These are phyloP conservation scores for Pyricularia pennisetigena DNA, from an alignment of 2,329 filamentous ascomycete species.

Conservation along the genomic window DNA sequence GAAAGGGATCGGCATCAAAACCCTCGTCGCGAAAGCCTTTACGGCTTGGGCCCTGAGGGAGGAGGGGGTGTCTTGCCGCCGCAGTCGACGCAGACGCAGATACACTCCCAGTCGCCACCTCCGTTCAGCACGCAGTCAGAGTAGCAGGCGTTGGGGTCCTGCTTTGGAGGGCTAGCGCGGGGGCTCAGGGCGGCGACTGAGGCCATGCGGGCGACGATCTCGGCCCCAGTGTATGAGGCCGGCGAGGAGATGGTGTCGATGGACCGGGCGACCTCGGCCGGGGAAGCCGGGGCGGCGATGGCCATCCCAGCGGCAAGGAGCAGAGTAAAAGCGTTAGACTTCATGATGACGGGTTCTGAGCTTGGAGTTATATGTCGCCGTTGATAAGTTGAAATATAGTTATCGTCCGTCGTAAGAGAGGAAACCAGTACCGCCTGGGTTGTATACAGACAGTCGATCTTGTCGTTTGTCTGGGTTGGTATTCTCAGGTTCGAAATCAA, in stretches of 20 bases:
- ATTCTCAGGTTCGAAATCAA: background rate
- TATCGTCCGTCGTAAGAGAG: too few species aligned
- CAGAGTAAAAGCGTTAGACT: background rate
- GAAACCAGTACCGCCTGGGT: background rate
- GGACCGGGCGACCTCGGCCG: background rate
- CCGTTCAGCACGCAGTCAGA: conserved; percentile 5
- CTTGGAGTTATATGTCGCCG: background rate
- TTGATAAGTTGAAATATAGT: background rate
- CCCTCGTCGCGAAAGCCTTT: background rate
- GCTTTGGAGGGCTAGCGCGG: background rate
- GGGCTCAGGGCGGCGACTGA: background rate
- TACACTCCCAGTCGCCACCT: conserved; percentile 6
- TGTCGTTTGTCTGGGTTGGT: background rate
- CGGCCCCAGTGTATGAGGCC: background rate
- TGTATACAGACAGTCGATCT: background rate
- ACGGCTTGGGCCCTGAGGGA: background rate
- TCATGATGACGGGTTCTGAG: background rate
- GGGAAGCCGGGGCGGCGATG: background rate
- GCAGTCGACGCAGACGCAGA: conserved; percentile 5
- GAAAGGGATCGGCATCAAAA: background rate
- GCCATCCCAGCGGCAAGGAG: background rate
- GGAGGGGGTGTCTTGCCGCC: conserved; percentile 1
- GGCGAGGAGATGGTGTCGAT: background rate
- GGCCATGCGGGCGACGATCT: background rate
- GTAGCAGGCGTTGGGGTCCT: conserved; percentile 6